Base-by-base conservation (phyloP, 176 grass and related monocot species). In the Zoysia pacifica region DNA sequence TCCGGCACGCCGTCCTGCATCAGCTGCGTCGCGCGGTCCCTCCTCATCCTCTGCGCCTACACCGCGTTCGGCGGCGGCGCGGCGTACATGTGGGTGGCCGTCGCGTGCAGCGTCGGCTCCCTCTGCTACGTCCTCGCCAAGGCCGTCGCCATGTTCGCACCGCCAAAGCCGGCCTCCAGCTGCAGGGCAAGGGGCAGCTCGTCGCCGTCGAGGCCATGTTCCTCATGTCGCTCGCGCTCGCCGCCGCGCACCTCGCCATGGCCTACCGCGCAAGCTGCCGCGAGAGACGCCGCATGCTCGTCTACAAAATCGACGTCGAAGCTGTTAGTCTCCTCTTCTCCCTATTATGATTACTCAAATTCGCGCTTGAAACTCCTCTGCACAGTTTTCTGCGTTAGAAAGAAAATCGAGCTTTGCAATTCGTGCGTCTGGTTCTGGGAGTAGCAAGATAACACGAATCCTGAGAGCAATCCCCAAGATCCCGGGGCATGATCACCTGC, bases 231-330 rank as follows among this genome's bases (percentile, higher is more conserved):
- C 14, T 97, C 38, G 69, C 92, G 16, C 83, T 97, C 63, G 92
- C 95, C 44, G 61, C 76, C 42, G 95, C 95, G 1, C 95, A 97
- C 88, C 48, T 97, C 55, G 89, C 82, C 69, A 89, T 91, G 70
- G 95, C 95, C 0, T 97, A 94, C 79, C 90, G 95, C 41, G 87
- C 95, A 2, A 89, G 78, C 65, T 93, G 87, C 85, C 74, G 89
- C 54, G 90, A 97, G 89, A 79, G 88, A 7, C 82, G 91, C 0
- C 91, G 93, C 46, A 48, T 97, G 18, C 89, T 97, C 63, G 90
- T 97, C 66, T 97, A 86, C 77, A 87, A 83, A 43, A 97, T 97
- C 85, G 95, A 97, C 76, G 81, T 97, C 62, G 95, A 97, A 82
- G 92, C 95, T 9, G 95, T 97, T 8, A 88, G 87, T 72, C 28